Conservation (phyloP, 345 rosid genomes). For the Eucalyptus polyanthemos region DNA sequence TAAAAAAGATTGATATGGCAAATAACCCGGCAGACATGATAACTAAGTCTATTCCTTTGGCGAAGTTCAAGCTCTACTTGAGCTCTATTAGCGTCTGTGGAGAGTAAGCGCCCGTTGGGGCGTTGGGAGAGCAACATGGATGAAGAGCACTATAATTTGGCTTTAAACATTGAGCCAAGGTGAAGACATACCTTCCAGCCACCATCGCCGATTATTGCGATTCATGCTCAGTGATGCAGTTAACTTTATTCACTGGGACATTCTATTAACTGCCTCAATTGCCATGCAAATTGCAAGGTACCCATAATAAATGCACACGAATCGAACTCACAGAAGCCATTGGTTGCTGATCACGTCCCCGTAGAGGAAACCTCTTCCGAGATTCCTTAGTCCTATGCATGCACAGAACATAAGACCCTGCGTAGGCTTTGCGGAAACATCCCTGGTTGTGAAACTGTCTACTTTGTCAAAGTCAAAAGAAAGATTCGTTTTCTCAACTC, state of each 20-base stretch:
- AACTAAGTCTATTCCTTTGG: fast-evolving
- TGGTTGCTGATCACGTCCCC: too few species aligned
- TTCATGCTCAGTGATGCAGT: neutral
- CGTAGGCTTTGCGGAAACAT: neutral
- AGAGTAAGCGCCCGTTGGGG: fast-evolving
- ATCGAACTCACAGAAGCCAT: neutral
- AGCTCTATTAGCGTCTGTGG: fast-evolving
- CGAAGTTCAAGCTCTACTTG: too few species aligned
- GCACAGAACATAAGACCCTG: neutral
- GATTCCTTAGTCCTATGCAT: neutral
- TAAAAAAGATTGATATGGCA: too few species aligned
- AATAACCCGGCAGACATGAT: too few species aligned
- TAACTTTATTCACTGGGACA: neutral
- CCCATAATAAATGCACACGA: neutral
- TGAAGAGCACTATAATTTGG: too few species aligned
- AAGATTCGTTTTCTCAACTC: neutral
- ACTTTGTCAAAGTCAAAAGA: neutral
- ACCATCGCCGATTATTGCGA: neutral
- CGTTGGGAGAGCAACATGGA: too few species aligned
- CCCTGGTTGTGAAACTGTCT: neutral
- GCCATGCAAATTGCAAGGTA: neutral
- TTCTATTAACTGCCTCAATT: neutral
- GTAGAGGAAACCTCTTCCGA: neutral
- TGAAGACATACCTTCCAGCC: neutral
- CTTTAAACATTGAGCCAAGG: too few species aligned